Base-by-base conservation (phyloP, 208 protist genomes). In the Trypanosoma scelopori region DNA sequence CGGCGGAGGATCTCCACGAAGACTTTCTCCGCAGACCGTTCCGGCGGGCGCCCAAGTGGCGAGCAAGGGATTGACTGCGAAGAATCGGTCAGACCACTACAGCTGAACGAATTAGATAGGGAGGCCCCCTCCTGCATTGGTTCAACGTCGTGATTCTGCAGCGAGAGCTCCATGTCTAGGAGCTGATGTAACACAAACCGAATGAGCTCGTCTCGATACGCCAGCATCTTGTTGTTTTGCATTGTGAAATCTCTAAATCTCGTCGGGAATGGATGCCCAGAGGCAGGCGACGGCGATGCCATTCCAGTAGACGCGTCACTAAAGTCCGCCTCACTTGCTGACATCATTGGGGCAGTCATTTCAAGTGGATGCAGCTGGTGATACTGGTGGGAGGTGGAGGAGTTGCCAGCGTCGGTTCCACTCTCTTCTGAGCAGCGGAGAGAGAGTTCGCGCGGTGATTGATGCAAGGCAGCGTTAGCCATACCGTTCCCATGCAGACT, bases 171-270 rank as follows among this genome's bases (percentile, higher is more conserved):
- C 69, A 92, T 78, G 25, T 79, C 75, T 13, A 87, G 64, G 45
- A 92, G 60, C 12, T 76, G 80, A 25, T 78, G 81, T 58, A 92
- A 58, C 30, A 92, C 62, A 60, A 87, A 77, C 7, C 78, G 79
- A 66, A 92, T 81, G 28, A 92, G 74, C 41, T 82, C 83, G 62
- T 81, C 87, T 15, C 85, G 79, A 47, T 78, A 79, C 7, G 77
- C 51, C 18, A 92, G 55, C 52, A 92, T 77, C 60, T 81, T 82
- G 71, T 92, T 92, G 63, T 92, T 89, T 49, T 87, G 75, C 58
- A 65, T 61, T 32, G 49, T 53, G 49, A 65, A 59, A 11, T 65
- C 70, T 13, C 35, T 61, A 30, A 76, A 52, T 1, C 55, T 63
- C 45, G 48, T 65, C 12, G 37, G 27, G 30, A 61, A 59, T 18